These are phyloP conservation scores for Gentiana straminea DNA, from an alignment of 257 asterid species.

Conservation along the genomic window DNA sequence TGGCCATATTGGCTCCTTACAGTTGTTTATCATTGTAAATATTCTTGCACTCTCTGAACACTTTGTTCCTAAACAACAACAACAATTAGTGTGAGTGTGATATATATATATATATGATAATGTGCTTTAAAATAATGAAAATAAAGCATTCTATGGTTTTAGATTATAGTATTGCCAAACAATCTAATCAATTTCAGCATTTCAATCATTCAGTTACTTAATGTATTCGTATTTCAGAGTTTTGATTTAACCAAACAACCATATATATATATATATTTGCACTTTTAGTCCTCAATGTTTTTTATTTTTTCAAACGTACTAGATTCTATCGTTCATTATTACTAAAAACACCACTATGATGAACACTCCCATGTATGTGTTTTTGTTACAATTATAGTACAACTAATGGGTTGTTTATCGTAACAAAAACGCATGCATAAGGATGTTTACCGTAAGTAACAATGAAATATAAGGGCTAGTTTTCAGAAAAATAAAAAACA, in stretches of 20 bases:
- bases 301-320: too few relatives aligned
- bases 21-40: constrained; percentile 69
- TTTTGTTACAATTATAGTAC: too few relatives aligned
- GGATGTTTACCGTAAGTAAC: too few relatives aligned
- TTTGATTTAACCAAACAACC: too few relatives aligned
- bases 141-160: not conserved
- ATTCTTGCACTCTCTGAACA: constrained; percentile 42
- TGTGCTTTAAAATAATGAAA: not conserved
- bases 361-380: too few relatives aligned
- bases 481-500: too few relatives aligned
- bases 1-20: constrained; percentile 88
- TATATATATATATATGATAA: not conserved
- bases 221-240: too few relatives aligned
- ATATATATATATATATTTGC: too few relatives aligned
- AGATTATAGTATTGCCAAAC: not conserved
- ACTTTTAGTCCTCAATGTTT: too few relatives aligned
- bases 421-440: not conserved
- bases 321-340: too few relatives aligned
- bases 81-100: not conserved
- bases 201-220: not conserved
- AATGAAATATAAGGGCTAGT: too few relatives aligned
- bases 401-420: not conserved
- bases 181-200: not conserved
- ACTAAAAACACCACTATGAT: too few relatives aligned
- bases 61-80: constrained; percentile 20